Evolutionary conservation across 768 basidiomycete genomes (phyloP).

Genomic region (Lactifluus volemus): DNA sequence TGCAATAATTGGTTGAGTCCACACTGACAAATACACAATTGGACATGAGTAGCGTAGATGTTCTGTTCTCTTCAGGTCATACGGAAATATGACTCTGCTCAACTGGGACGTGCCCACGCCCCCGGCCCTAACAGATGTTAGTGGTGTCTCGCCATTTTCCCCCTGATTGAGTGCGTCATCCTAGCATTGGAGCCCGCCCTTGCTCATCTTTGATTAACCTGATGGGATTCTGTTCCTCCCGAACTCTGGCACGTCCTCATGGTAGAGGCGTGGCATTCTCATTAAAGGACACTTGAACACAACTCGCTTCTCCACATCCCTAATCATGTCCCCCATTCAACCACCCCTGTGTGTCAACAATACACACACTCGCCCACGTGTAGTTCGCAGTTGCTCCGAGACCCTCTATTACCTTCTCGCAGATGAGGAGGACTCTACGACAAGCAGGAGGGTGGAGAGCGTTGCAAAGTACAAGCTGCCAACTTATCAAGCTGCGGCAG

Average conservation of each 20-base stretch:
- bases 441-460: not conserved
- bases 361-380: not conserved
- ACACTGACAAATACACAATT: not conserved
- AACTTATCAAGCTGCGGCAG: conserved; percentile 13
- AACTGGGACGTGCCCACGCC: not conserved
- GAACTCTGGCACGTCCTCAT: not conserved
- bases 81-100: not conserved
- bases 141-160: not conserved
- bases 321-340: not conserved
- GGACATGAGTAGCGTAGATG: not conserved
- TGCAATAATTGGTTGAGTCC: not conserved
- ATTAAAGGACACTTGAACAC: not conserved
- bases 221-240: not conserved
- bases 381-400: not conserved
- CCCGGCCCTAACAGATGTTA: not conserved
- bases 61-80: not conserved
- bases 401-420: not conserved
- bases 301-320: not conserved
- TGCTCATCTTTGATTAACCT: not conserved
- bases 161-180: not conserved
- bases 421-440: not conserved
- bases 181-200: too few species aligned
- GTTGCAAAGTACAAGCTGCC: conserved; percentile 7
- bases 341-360: not conserved
- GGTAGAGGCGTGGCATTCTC: not conserved